Evolutionary conservation across 768 basidiomycete species (phyloP).

Genomic region (Lyophyllum atratum): DNA sequence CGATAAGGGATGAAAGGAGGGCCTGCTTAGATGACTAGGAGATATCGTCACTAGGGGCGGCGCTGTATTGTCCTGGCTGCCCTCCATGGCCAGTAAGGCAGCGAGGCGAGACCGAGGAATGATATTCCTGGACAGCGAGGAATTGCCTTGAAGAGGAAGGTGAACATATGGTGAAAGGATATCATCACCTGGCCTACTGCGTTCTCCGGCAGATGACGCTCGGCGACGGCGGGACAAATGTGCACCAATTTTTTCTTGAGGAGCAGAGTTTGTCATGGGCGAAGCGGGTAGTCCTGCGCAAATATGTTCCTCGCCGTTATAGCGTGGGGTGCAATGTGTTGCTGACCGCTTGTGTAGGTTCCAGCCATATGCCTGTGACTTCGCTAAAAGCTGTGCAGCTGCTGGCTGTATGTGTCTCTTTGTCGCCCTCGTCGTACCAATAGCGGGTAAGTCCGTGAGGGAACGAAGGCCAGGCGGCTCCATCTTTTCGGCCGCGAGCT

Average conservation of each 20-base stretch:
- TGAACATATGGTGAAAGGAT: background rate
- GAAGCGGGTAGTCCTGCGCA: background rate
- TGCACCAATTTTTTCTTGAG: background rate
- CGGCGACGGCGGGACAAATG: slow-evolving; percentile 35
- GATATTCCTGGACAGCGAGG: slow-evolving; percentile 21
- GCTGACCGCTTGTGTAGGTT: slow-evolving; percentile 29
- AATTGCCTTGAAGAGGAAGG: background rate
- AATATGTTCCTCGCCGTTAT: background rate
- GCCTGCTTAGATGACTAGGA: background rate
- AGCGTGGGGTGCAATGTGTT: slow-evolving; percentile 23
- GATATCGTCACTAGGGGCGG: background rate
- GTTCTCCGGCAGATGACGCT: slow-evolving; percentile 51
- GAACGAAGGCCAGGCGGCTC: slow-evolving; percentile 38
- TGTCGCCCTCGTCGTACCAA: background rate
- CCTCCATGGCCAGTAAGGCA: slow-evolving; percentile 20
- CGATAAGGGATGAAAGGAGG: slow-evolving; percentile 12
- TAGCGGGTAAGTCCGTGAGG: background rate
- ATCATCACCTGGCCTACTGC: slow-evolving; percentile 12
- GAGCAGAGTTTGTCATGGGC: background rate
- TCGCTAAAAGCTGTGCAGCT: background rate
- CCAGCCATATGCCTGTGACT: slow-evolving; percentile 13
- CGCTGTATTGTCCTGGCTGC: background rate
- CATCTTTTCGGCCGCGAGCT: slow-evolving; percentile 62
- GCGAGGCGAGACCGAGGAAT: slow-evolving; percentile 26
- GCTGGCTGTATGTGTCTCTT: background rate